Evolutionary conservation across 2,329 filamentous ascomycete genomes (phyloP).

Genomic region (Lomentospora prolificans): DNA sequence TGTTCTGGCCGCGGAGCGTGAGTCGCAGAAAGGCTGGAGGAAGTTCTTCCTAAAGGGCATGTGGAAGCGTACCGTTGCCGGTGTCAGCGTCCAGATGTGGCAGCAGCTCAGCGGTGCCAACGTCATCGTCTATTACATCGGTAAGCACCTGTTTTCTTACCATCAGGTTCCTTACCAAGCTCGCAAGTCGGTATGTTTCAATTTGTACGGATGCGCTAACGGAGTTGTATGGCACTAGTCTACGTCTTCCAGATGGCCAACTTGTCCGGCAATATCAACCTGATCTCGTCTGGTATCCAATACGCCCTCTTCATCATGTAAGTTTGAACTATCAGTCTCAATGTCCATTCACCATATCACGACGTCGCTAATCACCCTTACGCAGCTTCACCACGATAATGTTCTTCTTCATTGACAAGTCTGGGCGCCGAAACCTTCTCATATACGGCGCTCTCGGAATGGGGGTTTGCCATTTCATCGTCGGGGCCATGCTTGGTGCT

Average conservation of each 20-base stretch:
- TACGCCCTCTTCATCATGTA: constrained; percentile 31
- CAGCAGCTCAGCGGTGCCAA: constrained; percentile 48
- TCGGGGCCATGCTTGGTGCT: constrained; percentile 40
- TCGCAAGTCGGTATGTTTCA: not conserved
- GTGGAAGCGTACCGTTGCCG: constrained; percentile 41
- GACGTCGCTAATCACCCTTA: constrained; percentile 37
- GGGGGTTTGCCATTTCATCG: constrained; percentile 48
- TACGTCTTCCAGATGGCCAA: constrained; percentile 30
- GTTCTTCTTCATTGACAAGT: constrained; percentile 42
- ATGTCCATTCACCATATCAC: not conserved
- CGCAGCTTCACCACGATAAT: constrained; percentile 18
- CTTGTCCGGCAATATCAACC: constrained; percentile 33
- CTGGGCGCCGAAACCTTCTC: constrained; percentile 54
- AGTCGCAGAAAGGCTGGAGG: constrained; percentile 25
- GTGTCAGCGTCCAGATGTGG: constrained; percentile 44
- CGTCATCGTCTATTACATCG: constrained; percentile 49
- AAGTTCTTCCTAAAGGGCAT: constrained; percentile 36
- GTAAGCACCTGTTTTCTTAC: constrained; percentile 1
- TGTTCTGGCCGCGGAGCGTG: constrained; percentile 19
- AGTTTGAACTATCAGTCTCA: not conserved
- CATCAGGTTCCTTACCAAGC: too few relatives aligned
- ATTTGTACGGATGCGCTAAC: not conserved
- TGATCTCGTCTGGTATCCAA: constrained; percentile 45
- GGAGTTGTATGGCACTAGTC: constrained; percentile 8
- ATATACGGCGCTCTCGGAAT: constrained; percentile 58